Conservation (phyloP, 2,329 filamentous ascomycete genomes). For the Sporothrix humicola region DNA sequence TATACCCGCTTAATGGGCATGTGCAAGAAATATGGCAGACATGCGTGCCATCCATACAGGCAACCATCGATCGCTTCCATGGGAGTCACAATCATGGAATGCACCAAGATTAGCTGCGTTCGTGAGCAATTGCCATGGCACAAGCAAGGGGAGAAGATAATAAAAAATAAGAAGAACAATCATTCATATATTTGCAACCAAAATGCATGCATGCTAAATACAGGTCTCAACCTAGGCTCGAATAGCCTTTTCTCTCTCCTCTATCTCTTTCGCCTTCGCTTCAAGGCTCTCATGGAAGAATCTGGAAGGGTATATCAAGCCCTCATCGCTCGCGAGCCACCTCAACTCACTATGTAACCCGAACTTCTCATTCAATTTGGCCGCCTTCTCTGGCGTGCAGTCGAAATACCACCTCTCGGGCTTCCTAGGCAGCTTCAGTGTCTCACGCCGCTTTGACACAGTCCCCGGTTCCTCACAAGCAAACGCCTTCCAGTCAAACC, state of each 20-base stretch:
- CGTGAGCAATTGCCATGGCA: not conserved
- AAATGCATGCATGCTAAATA: not conserved
- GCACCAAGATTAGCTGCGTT: not conserved
- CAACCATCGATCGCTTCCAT: no score
- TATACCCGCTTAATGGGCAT: not conserved
- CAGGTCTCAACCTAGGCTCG: conserved; percentile 3
- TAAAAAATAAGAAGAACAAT: not conserved
- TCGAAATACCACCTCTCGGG: conserved; percentile 8
- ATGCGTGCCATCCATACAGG: no score
- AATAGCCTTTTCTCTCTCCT: not conserved
- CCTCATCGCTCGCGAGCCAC: conserved; percentile 5
- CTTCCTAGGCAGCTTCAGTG: not conserved
- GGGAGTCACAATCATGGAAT: not conserved
- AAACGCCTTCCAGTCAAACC: conserved; percentile 1
- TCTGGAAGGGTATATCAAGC: not conserved
- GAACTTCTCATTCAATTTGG: not conserved
- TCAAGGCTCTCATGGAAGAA: not conserved
- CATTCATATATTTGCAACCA: not conserved
- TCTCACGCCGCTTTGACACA: not conserved
- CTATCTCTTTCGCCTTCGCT: not conserved
- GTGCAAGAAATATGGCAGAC: no score
- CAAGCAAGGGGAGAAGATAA: not conserved
- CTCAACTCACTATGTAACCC: not conserved
- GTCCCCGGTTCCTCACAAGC: no score
- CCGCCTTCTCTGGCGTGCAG: not conserved